Evolutionary conservation across 2,329 filamentous ascomycete genomes (phyloP), one percentile per base, ranked within the genome.

Genomic region (Colletotrichum eremochloae): DNA sequence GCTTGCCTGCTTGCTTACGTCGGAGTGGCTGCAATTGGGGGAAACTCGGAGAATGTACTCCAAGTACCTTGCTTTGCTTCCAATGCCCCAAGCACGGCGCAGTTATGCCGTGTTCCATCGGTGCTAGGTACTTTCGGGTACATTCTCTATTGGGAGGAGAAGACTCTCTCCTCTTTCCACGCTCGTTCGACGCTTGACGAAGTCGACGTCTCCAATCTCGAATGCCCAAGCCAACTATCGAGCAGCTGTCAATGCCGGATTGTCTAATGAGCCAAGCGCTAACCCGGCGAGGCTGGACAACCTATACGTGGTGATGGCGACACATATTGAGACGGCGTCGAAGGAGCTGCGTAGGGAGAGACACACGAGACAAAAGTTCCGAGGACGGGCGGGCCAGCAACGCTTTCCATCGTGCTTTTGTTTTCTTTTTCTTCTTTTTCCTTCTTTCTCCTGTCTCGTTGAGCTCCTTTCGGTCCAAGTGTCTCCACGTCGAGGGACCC

Each of bases 401-500:
- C 46, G 60, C 60, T 50, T 31, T 29, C 12, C 29, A 24, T 29
- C 20, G n/a, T 62, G 42, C 29, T 36, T 46, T 48, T 48, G 24
- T 33, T 11, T 20, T 12, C 6, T 3, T 33, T 12, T 29, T 24
- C 9, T n/a, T 24, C 46, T 11, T 52, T 18, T 62, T 29, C 12
- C 20, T 38, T 50, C 36, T 20, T 12, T 24, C 20, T 33, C 33
- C 33, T 38, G 24, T 53, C 15, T 33, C 15, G 31, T 15, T n/a
- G 50, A 18, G 24, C 52, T 9, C 42, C 20, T 48, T 20, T 62
- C 29, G 18, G 31, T 48, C 6, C 42, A 48, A 18, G 40, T n/a
- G 58, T 62, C 58, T 62, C 58, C 58, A 62, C 42, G 58, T n/a
- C 4, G 58, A 62, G 58, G 58, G 58, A 48, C n/a, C 58, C 58